phyloP scores from a whole-genome alignment of 78 protist genomes.

The Dictyostelium intermedium region DNA sequence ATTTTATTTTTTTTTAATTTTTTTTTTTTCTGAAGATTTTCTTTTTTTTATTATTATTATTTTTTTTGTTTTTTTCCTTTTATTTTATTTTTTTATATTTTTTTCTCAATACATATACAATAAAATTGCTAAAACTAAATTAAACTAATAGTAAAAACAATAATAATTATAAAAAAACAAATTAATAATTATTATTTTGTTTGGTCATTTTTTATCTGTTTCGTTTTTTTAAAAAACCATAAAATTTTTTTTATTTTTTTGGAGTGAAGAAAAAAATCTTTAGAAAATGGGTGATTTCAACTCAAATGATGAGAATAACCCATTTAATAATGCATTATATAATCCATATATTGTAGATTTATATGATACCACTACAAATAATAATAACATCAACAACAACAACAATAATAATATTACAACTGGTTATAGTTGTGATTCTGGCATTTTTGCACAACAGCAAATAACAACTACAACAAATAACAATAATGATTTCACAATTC shows the following conservation, averaged over 20 bases:
- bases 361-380: not conserved
- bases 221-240: not conserved
- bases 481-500: not conserved
- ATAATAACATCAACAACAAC: not conserved
- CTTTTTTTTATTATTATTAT: not conserved
- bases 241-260: not conserved
- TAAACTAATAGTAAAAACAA: too few relatives aligned
- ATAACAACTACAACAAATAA: not conserved
- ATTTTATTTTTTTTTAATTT: too few relatives aligned
- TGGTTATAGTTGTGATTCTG: not conserved
- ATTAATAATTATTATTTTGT: too few relatives aligned
- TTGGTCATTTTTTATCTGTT: too few relatives aligned
- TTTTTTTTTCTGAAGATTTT: not conserved
- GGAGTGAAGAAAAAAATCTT: not conserved
- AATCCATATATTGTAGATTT: not conserved
- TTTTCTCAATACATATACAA: not conserved
- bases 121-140: not conserved
- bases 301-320: not conserved
- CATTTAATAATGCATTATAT: not conserved
- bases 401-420: not conserved
- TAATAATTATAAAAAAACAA: too few relatives aligned
- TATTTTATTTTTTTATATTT: too few relatives aligned
- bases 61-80: not conserved
- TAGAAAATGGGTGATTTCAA: constrained; percentile 13
- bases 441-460: not conserved